Conservation (phyloP, 495 filamentous ascomycete genomes). For the Daldinia concentrica region DNA sequence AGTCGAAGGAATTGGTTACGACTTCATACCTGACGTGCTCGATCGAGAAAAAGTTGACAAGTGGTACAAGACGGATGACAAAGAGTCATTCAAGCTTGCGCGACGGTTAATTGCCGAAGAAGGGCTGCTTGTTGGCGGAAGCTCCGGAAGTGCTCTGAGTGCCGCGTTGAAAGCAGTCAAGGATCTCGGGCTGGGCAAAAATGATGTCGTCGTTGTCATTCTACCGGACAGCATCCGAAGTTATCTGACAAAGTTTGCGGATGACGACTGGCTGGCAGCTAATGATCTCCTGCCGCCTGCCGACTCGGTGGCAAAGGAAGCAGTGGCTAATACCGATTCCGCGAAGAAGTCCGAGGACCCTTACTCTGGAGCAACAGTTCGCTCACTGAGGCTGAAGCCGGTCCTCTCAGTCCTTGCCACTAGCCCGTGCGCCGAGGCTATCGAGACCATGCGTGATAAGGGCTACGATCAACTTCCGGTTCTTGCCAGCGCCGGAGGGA, state of each 20-base stretch:
- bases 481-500: slow-evolving; percentile 69
- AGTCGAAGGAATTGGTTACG: slow-evolving; percentile 98
- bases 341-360: slow-evolving; percentile 62
- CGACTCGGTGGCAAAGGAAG: slow-evolving; percentile 40
- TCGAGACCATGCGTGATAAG: slow-evolving; percentile 96
- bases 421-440: slow-evolving; percentile 79
- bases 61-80: slow-evolving; percentile 98
- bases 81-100: slow-evolving; percentile 88
- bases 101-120: slow-evolving; percentile 93
- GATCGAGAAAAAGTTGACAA: slow-evolving; percentile 82
- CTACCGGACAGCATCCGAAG: slow-evolving; percentile 95
- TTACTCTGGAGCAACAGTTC: slow-evolving; percentile 78
- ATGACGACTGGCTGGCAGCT: slow-evolving; percentile 97
- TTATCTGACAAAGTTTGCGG: slow-evolving; percentile 98
- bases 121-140: slow-evolving; percentile 92
- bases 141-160: slow-evolving; percentile 90
- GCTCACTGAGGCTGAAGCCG: slow-evolving; percentile 85
- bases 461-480: slow-evolving; percentile 97
- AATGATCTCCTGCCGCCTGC: slow-evolving; percentile 80
- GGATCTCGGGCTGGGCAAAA: slow-evolving; percentile 75
- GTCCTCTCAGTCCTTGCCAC: slow-evolving; percentile 80
- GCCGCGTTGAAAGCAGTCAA: slow-evolving; percentile 82
- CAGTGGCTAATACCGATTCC: slow-evolving; percentile 60
- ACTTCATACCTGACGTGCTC: slow-evolving; percentile 95
- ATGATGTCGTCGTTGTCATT: slow-evolving; percentile 87